Evolutionary conservation across 257 asterid genomes (phyloP), one percentile per base, ranked within the genome.

Genomic region (Lycium ferocissimum): DNA sequence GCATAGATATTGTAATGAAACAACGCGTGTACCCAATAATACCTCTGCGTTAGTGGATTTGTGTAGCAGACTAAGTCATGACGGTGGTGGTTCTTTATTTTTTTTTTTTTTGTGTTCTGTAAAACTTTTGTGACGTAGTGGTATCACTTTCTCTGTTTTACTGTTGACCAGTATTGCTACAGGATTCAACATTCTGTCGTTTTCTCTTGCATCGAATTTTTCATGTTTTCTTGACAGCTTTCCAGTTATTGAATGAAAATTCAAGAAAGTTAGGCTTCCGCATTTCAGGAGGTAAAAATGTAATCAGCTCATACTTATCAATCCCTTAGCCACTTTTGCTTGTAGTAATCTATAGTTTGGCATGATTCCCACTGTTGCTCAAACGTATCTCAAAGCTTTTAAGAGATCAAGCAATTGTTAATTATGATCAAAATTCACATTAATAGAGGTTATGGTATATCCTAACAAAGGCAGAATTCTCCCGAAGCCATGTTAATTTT

Each of bases 21-120:
- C 79, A 33, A 14, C 18, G 75, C 90, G 57, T 86, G 88, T 86
- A 81, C 85, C 83, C 63, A 17, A 66, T 15, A 59, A 86, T 79
- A 75, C 84, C 87, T 58, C 0, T 78, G 49, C 65, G 53, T 78
- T 78, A 53, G 82, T 33, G 65, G 63, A 14, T 53, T 9, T 78
- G 9, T 78, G 45, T 78, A 33, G 82, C 82, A 53, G 65, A 53
- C 82, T 53, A 78, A 51, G 47, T 20, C 82, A 51, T 78, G 82
- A 78, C 65, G 80, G 38, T 72, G 58, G 58, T 53, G 51, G 47
- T 72, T 47, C 57, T 78, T 78, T 78, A 51, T 35, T 26, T 67
- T 49, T 26, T 22, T 8, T 69, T 76, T 26, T 22, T 49, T 49
- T 53, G 82, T 22, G 76, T 58, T 76, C 17, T 85, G 22, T 70